phyloP scores from a whole-genome alignment of 148 eudicot species.

The Spergularia bocconei region DNA sequence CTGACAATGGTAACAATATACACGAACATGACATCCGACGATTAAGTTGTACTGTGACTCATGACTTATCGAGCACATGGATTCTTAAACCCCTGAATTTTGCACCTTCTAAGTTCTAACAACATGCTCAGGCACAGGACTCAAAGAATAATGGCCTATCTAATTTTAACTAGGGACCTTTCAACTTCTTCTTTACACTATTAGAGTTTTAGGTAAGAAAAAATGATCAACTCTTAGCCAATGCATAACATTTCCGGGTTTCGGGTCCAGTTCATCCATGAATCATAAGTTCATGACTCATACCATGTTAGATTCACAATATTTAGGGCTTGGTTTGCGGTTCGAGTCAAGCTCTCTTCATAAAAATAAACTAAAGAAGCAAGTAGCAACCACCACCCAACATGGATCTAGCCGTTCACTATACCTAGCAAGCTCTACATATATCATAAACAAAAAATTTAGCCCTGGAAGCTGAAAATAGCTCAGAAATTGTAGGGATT shows the following conservation, averaged over 20 bases:
- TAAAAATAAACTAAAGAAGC: not conserved
- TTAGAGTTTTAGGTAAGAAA: not conserved
- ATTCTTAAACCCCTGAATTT: not conserved
- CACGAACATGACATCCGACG: not conserved
- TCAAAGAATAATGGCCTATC: not conserved
- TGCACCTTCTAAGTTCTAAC: not conserved
- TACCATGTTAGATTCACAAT: not conserved
- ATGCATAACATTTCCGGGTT: not conserved
- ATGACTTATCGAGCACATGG: not conserved
- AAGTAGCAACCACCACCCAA: not conserved
- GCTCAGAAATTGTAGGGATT: not conserved
- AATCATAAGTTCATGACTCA: not conserved
- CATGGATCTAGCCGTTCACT: conserved; percentile 2
- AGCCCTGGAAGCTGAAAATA: not conserved
- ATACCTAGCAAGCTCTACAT: not conserved
- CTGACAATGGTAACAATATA: too few relatives aligned
- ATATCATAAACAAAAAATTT: not conserved
- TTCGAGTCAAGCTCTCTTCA: not conserved
- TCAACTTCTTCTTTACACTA: too few relatives aligned
- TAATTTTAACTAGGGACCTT: not conserved
- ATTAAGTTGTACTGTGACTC: not conserved
- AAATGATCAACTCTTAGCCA: not conserved
- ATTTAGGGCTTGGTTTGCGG: not conserved
- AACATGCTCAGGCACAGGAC: not conserved
- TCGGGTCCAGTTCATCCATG: not conserved